Base-by-base conservation (phyloP, 2,329 filamentous ascomycete genomes). In the Aspergillus transmontanensis region DNA sequence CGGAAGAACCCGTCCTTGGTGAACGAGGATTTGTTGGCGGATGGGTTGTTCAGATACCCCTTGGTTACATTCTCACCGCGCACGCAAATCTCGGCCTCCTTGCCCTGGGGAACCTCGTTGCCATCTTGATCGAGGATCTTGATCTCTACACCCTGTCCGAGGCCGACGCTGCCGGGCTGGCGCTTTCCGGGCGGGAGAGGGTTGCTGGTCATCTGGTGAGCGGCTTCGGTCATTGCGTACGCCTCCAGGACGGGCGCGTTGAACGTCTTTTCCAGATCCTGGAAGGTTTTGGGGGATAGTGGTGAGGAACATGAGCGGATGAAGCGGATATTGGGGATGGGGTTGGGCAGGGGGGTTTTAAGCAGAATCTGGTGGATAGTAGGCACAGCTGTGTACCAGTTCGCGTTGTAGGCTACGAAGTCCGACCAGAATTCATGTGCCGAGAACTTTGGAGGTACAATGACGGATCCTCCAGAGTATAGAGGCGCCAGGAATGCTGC, bases 381-480 rank as follows among this genome's bases (percentile, higher is more conserved):
- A 1, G 93, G 93, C n/a, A 95, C 93, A 1, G 93, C 93, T 0
- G 92, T 95, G 80, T 95, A 96, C 93, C 93, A 96, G 76, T 92
- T 96, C 30, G 92, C 93, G 67, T 87, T 84, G 81, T 93, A 84
- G 6, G 84, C 82, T 68, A 84, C 84, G 72, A 95, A 95, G 76
- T 95, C 89, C 28, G 79, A 77, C 93, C 93, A 96, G 80, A 96
- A 96, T 23, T 91, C 89, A 1, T 86, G 86, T 10, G 93, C 92
- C 4, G 91, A 94, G 84, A 96, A 96, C 73, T 89, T 90, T 59
- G 83, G 72, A 2, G 92, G 92, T 6, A 96, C 90, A 62, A 96
- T 84, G 64, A 93, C 90, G 7, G 91, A 94, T 60, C 92, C 91
- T 34, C 90, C 90, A 2, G 90, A 90, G 68, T 85, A 83, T 12